These are phyloP conservation scores for Chaetomiaceae sp. DNA, from an alignment of 2,329 filamentous ascomycete species.

Conservation along the genomic window DNA sequence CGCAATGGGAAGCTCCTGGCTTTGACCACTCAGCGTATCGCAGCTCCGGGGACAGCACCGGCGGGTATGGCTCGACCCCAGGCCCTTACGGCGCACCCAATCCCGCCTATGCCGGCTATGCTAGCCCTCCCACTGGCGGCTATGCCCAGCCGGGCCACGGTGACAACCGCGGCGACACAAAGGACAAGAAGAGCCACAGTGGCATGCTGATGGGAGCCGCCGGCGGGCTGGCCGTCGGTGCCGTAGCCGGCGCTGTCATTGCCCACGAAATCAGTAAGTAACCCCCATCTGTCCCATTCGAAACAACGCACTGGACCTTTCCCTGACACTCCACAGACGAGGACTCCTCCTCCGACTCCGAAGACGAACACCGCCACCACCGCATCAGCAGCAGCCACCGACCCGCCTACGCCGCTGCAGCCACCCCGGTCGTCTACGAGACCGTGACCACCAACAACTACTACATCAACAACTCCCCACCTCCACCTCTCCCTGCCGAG, in stretches of 20 bases:
- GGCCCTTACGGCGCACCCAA: constrained; percentile 2
- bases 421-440: constrained; percentile 14
- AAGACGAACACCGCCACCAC: constrained; percentile 16
- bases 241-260: constrained; percentile 53
- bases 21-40: constrained; percentile 22
- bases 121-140: not conserved
- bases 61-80: constrained; percentile 5
- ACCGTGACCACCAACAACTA: constrained; percentile 22
- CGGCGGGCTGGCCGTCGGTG: constrained; percentile 53
- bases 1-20: constrained; percentile 50
- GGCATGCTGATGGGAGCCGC: constrained; percentile 53
- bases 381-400: constrained; percentile 5
- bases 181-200: constrained; percentile 42
- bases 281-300: too few relatives aligned
- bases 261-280: constrained; percentile 52
- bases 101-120: constrained; percentile 4
- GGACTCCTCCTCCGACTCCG: constrained; percentile 24
- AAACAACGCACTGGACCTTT: not conserved
- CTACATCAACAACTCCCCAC: constrained; percentile 13
- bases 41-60: constrained; percentile 5
- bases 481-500: constrained; percentile 5
- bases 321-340: not conserved
- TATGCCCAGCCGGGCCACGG: constrained; percentile 1
- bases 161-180: constrained; percentile 23
- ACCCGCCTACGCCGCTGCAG: constrained; percentile 2